Conservation (phyloP, 495 filamentous ascomycete species). For the Trichoderma gamsii region DNA sequence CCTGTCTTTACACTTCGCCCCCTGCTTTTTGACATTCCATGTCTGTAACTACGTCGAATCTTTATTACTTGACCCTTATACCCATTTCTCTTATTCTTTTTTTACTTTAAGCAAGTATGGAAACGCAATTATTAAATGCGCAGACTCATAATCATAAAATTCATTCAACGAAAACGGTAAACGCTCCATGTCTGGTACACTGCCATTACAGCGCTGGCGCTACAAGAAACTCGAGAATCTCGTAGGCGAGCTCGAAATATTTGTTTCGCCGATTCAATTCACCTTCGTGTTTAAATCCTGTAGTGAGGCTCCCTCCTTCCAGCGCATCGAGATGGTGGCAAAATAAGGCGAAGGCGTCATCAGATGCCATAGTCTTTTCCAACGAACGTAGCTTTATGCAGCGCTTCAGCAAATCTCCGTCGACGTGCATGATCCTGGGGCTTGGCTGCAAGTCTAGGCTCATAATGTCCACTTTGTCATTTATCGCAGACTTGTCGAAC, state of each 20-base stretch:
- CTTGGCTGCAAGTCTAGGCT: conserved; percentile 27
- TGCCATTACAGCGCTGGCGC: conserved; percentile 32
- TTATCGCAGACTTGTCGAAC: conserved; percentile 19
- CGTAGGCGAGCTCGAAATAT: conserved; percentile 38
- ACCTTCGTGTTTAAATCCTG: conserved; percentile 16
- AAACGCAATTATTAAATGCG: no score
- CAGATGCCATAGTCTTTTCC: conserved; percentile 31
- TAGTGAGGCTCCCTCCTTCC: conserved; percentile 25
- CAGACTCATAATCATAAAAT: no score
- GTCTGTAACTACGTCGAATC: no score
- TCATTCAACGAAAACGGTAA: no score
- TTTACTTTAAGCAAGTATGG: no score
- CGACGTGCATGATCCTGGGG: conserved; percentile 51
- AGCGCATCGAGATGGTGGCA: conserved; percentile 31
- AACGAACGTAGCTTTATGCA: conserved; percentile 45
- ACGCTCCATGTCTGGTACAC: no score
- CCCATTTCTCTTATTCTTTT: no score
- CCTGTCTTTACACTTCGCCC: no score
- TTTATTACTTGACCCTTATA: no score
- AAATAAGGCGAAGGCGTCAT: conserved; percentile 27
- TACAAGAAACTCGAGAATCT: conserved; percentile 41
- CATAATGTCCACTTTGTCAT: conserved; percentile 16
- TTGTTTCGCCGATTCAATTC: neutral
- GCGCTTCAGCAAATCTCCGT: conserved; percentile 59
- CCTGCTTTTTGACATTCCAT: no score